A percentile compares a stretch with the other conserved stretches of the same genome.
Conservation (phyloP, 345 rosid genomes). For the Citrus hindsii region DNA sequence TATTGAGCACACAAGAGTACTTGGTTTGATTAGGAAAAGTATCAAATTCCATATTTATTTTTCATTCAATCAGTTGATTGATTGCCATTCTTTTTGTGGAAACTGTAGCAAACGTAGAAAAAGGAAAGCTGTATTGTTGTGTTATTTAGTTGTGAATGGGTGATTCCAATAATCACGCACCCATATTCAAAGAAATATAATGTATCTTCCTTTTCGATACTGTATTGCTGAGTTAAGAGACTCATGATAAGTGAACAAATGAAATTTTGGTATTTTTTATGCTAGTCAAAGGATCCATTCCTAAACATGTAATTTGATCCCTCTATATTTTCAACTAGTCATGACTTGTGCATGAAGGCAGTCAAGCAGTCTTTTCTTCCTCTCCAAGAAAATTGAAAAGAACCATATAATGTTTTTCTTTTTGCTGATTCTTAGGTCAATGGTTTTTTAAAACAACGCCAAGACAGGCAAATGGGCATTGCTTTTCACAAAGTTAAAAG, state of each 20-base stretch:
- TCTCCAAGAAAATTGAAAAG: not conserved
- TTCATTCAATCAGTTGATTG: constrained; percentile 3
- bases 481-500: no score
- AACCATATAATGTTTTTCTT: not conserved
- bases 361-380: not conserved
- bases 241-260: not conserved
- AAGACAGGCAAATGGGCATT: rapidly evolving
- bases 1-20: not conserved
- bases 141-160: constrained; percentile 21
- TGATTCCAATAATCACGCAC: constrained; percentile 8
- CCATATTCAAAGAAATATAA: constrained; percentile 11
- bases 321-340: not conserved
- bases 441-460: no score
- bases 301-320: not conserved
- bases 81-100: constrained; percentile 30
- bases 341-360: not conserved
- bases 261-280: not conserved
- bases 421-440: not conserved
- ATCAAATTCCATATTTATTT: not conserved
- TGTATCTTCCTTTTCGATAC: not conserved
- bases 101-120: constrained; percentile 23
- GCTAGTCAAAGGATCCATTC: not conserved
- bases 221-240: constrained; percentile 1
- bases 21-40: not conserved
- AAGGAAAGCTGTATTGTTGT: constrained; percentile 3